Evolutionary conservation across 1,139 yeast genomes (phyloP).

Genomic region (Protomyces inundatus): DNA sequence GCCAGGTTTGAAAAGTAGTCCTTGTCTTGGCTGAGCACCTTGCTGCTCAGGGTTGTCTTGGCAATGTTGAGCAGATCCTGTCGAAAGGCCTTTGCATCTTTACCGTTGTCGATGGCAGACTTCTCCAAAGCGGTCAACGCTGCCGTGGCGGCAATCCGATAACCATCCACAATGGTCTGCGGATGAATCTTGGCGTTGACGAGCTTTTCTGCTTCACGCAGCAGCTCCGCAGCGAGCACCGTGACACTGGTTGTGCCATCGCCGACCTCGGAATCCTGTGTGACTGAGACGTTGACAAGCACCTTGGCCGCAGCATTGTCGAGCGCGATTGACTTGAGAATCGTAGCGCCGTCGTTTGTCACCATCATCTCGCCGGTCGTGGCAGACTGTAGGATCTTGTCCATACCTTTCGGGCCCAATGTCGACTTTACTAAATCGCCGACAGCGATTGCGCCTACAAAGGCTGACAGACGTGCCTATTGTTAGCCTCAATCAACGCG

Average conservation of each 20-base stretch:
- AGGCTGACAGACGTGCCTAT: constrained; percentile 53
- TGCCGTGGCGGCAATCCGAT: constrained; percentile 75
- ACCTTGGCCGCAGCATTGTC: constrained; percentile 99
- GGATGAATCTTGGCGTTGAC: constrained; percentile 94
- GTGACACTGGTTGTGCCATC: constrained; percentile 99
- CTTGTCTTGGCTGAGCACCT: constrained; percentile 90
- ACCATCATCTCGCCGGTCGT: constrained; percentile 71
- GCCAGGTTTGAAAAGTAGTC: constrained; percentile 83
- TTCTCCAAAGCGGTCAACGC: constrained; percentile 76
- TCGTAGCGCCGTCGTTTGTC: constrained; percentile 98
- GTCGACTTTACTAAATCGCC: constrained; percentile 96
- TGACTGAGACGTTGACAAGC: constrained; percentile 88
- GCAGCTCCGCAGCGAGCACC: constrained; percentile 81
- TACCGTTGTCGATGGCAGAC: constrained; percentile 57
- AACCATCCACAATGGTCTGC: constrained; percentile 95
- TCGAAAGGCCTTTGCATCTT: constrained; percentile 58
- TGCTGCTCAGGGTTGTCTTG: constrained; percentile 86
- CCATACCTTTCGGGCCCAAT: constrained; percentile 98
- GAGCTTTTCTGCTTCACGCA: constrained; percentile 91
- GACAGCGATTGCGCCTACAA: constrained; percentile 97
- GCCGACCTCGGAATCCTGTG: constrained; percentile 97
- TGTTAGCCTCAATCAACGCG: background rate
- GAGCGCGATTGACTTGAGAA: constrained; percentile 84
- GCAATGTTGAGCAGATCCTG: constrained; percentile 80
- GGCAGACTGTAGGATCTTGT: constrained; percentile 83